These are phyloP conservation scores for Ceratocystis destructans DNA, from an alignment of 2,329 filamentous ascomycete genomes.

Conservation along the genomic window DNA sequence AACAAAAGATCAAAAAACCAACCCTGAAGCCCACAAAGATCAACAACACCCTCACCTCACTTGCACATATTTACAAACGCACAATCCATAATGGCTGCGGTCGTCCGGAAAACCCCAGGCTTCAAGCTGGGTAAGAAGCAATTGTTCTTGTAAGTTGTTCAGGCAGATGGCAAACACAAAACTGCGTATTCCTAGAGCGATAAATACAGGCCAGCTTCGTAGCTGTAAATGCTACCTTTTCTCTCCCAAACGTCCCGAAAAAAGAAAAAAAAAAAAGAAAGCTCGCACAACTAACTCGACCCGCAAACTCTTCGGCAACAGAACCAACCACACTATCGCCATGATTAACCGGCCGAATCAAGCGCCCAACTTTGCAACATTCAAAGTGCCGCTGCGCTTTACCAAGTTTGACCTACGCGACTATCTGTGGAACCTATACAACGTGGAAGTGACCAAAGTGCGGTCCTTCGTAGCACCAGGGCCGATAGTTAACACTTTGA, in stretches of 20 bases:
- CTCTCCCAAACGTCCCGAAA: neutral
- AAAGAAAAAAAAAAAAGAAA: neutral
- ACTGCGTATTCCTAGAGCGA: too few species aligned
- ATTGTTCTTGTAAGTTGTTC: conserved; percentile 38
- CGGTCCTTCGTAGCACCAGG: conserved; percentile 45
- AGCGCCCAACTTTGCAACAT: conserved; percentile 70
- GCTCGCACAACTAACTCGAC: neutral
- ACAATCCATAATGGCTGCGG: conserved; percentile 29
- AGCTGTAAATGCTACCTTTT: too few species aligned
- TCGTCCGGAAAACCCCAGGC: conserved; percentile 29
- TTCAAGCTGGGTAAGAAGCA: conserved; percentile 41
- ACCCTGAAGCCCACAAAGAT: neutral
- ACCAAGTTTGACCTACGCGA: conserved; percentile 95
- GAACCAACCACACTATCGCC: conserved; percentile 68
- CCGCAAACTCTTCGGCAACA: conserved; percentile 27
- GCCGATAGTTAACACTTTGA: conserved; percentile 34
- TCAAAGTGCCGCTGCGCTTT: conserved; percentile 80
- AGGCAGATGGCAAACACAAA: neutral
- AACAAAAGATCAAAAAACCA: neutral
- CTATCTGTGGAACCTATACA: conserved; percentile 81
- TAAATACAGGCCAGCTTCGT: too few species aligned
- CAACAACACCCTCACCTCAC: neutral
- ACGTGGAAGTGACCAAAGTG: conserved; percentile 56
- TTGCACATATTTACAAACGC: neutral
- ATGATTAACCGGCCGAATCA: conserved; percentile 59